phyloP scores from a whole-genome alignment of 805 yeast genomes.

The Wickerhamiella alocasiicola region DNA sequence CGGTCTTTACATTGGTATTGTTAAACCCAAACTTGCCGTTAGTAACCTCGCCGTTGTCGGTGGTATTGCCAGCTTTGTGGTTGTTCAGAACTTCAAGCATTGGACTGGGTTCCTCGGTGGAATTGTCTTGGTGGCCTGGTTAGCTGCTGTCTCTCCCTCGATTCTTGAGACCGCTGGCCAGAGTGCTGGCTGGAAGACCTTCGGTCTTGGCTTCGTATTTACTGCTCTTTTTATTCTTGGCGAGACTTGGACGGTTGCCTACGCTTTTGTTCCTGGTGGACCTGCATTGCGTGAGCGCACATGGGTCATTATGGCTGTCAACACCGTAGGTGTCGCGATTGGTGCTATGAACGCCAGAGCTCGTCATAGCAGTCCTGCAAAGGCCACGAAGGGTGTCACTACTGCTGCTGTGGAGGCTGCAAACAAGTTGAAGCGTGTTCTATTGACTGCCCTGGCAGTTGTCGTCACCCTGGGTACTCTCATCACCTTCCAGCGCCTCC shows the following conservation, averaged over 20 bases:
- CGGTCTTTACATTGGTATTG: slow-evolving; percentile 42
- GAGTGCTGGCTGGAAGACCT: slow-evolving; percentile 39
- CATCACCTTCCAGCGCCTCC: slow-evolving; percentile 45
- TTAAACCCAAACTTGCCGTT: slow-evolving; percentile 22
- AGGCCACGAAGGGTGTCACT: slow-evolving; percentile 11
- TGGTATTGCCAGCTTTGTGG: slow-evolving; percentile 39
- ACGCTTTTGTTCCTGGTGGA: slow-evolving; percentile 97
- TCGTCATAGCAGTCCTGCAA: not conserved
- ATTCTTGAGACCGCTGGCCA: slow-evolving; percentile 46
- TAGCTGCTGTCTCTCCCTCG: slow-evolving; percentile 47
- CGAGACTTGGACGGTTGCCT: slow-evolving; percentile 95
- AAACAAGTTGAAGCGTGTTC: slow-evolving; percentile 19
- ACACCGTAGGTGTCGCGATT: slow-evolving; percentile 40
- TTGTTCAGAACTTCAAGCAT: slow-evolving; percentile 41
- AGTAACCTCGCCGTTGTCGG: slow-evolving; percentile 28
- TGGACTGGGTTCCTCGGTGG: slow-evolving; percentile 77
- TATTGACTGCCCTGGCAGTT: slow-evolving; percentile 25
- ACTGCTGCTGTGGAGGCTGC: slow-evolving; percentile 17
- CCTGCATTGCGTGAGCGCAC: slow-evolving; percentile 77
- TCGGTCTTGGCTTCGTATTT: slow-evolving; percentile 32
- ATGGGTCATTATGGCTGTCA: slow-evolving; percentile 51
- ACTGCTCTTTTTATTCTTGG: slow-evolving; percentile 54
- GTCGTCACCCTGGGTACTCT: slow-evolving; percentile 37
- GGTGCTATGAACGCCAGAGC: slow-evolving; percentile 35
- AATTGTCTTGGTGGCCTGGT: slow-evolving; percentile 44